A percentile compares a stretch with the other conserved stretches of the same genome.
These are phyloP conservation scores for Yarrowia galli DNA, from an alignment of 1,139 yeast species.

Conservation along the genomic window DNA sequence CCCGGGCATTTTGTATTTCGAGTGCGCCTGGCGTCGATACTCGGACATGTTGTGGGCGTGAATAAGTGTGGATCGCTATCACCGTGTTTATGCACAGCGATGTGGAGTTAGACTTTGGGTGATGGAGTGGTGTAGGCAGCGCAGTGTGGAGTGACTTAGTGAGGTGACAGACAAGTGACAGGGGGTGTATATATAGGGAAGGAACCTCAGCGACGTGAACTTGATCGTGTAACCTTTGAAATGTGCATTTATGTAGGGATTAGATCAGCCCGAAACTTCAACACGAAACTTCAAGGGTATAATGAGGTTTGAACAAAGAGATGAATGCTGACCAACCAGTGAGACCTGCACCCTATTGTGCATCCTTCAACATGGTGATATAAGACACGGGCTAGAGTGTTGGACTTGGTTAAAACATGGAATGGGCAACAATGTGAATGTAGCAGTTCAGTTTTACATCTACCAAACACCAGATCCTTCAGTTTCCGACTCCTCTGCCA, in stretches of 20 bases:
- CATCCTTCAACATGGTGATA: no score
- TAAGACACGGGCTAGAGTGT: no score
- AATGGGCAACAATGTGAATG: no score
- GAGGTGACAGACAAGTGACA: not conserved
- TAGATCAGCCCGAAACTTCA: no score
- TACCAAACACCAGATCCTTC: no score
- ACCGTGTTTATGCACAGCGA: constrained; percentile 15
- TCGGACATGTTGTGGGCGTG: constrained; percentile 19
- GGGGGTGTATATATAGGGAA: not conserved
- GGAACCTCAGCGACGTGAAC: not conserved
- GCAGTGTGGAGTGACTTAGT: not conserved
- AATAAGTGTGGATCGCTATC: constrained; percentile 4
- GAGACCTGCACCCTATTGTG: not conserved
- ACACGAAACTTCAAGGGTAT: no score
- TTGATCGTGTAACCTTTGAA: not conserved
- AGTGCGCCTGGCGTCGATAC: constrained; percentile 27
- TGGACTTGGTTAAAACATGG: no score
- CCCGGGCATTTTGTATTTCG: constrained; percentile 34
- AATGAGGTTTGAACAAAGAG: not conserved
- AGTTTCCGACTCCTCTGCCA: not conserved
- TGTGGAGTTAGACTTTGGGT: constrained; percentile 14
- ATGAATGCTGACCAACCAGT: not conserved
- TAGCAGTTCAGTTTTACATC: no score
- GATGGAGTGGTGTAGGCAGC: not conserved
- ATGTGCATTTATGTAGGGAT: no score